phyloP scores from a whole-genome alignment of 495 filamentous ascomycete species.

The Rhypophila decipiens region DNA sequence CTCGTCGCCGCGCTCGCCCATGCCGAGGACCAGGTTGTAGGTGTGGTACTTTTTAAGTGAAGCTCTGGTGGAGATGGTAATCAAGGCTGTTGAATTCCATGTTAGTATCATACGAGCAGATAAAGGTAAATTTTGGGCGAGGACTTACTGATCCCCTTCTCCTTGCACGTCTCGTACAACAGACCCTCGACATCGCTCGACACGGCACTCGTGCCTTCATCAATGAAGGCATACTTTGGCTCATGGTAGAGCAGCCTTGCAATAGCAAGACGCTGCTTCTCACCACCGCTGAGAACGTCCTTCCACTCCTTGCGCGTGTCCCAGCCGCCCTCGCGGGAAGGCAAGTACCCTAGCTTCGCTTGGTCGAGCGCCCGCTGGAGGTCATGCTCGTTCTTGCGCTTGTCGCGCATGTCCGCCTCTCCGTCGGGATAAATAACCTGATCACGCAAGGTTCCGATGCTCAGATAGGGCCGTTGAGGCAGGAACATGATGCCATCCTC shows the following conservation, averaged over 20 bases:
- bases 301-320: slow-evolving; percentile 98
- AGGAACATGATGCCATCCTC: slow-evolving; percentile 97
- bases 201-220: slow-evolving; percentile 93
- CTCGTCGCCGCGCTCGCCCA: slow-evolving; percentile 56
- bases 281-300: slow-evolving; percentile 92
- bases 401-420: slow-evolving; percentile 86
- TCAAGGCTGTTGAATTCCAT: slow-evolving; percentile 48
- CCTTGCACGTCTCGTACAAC: slow-evolving; percentile 86
- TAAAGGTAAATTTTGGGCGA: neutral
- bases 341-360: slow-evolving; percentile 81
- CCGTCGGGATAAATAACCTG: slow-evolving; percentile 98
- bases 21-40: slow-evolving; percentile 76
- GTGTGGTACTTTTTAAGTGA: slow-evolving; percentile 93
- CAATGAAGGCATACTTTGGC: slow-evolving; percentile 86
- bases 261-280: slow-evolving; percentile 93
- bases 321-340: slow-evolving; percentile 91
- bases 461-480: slow-evolving; percentile 89
- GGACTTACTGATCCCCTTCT: slow-evolving; percentile 76
- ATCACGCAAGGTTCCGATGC: slow-evolving; percentile 89
- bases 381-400: slow-evolving; percentile 64
- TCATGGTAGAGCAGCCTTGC: slow-evolving; percentile 91
- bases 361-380: slow-evolving; percentile 72
- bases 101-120: neutral
- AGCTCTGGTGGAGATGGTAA: slow-evolving; percentile 89
- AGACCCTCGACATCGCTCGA: slow-evolving; percentile 90